Percentiles rank a stretch among this genome's conserved stretches.
Evolutionary conservation across 1,139 yeast species (phyloP).

Genomic region (Debaryomyces robertsiae): DNA sequence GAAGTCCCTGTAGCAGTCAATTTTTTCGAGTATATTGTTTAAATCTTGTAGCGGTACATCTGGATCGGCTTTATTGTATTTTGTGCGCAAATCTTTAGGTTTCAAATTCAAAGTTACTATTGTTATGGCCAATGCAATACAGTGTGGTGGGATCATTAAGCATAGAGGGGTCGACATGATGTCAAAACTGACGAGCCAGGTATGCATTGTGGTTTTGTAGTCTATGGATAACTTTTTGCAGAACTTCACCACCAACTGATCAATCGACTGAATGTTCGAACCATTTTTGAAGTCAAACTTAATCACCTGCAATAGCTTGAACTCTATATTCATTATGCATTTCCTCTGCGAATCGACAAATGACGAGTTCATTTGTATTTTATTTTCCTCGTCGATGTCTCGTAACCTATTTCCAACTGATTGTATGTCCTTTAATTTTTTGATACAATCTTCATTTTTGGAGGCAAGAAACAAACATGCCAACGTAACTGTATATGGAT

Average conservation of each 20-base stretch:
- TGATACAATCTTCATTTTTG: constrained; percentile 87
- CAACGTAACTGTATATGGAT: constrained; percentile 60
- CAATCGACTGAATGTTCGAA: constrained; percentile 53
- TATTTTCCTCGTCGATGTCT: constrained; percentile 29
- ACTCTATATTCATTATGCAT: constrained; percentile 59
- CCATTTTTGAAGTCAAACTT: constrained; percentile 73
- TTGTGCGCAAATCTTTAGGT: constrained; percentile 36
- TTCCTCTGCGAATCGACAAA: constrained; percentile 53
- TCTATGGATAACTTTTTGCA: constrained; percentile 56
- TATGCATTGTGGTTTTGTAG: constrained; percentile 50
- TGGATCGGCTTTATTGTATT: constrained; percentile 23
- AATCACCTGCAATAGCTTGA: constrained; percentile 71
- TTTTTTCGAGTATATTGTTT: constrained; percentile 30
- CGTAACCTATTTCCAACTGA: constrained; percentile 43
- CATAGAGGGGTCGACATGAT: constrained; percentile 71
- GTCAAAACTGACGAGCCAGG: constrained; percentile 81
- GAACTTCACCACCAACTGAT: constrained; percentile 69
- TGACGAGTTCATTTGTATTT: constrained; percentile 26
- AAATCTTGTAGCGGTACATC: constrained; percentile 15
- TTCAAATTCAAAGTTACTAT: constrained; percentile 45
- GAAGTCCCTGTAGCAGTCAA: constrained; percentile 44
- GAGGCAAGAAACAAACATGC: constrained; percentile 79
- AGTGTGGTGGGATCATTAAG: constrained; percentile 76
- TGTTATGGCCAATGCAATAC: constrained; percentile 70
- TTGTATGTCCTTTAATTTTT: constrained; percentile 68